Evolutionary conservation across 2,329 filamentous ascomycete species (phyloP), one percentile per base, ranked within the genome.

Genomic region (Rutstroemia sydowiana): DNA sequence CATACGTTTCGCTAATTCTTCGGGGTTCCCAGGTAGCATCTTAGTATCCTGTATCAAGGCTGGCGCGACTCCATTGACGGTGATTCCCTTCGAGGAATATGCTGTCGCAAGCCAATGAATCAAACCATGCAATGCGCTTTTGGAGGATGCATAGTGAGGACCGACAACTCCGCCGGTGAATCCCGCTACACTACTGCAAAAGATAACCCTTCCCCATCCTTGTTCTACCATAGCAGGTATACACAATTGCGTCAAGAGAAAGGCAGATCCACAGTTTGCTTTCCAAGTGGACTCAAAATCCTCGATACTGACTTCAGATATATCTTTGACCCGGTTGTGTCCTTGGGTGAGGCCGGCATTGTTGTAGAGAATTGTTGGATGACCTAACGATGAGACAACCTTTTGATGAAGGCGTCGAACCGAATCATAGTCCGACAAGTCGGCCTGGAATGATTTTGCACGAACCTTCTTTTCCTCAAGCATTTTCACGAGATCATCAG

Each of bases 41-140:
- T 63, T 64, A 18, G 73, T 74, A n/a, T 68, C 65, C 47, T 71
- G 65, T 51, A 75, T 72, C 59, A 75, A 57, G 8, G 73, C 73
- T 6, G 73, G 73, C 26, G 73, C 73, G n/a, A 75, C 68, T 9
- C 70, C 73, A 59, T 75, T 75, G 1, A 74, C 69, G 8, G 72
- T 75, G 37, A 76, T 63, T 5, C 71, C 73, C 43, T 68, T 70
- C 55, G 64, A 69, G 3, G 68, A 69, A 61, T 74, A 72, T 30
- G 64, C 63, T 8, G 56, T 60, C 0, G 71, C 70, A 23, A 75
- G 59, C 69, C 71, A 75, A 62, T 75, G 72, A 42, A 75, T 61
- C 54, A 75, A 63, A 3, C 73, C 73, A 64, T 75, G 73, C 46
- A 74, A 55, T 2, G 72, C 72, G 40, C 68, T 70, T 55, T 75